Evolutionary conservation across 1,284 basidiomycete genomes (phyloP).

Genomic region (Apiotrichum brassicae): DNA sequence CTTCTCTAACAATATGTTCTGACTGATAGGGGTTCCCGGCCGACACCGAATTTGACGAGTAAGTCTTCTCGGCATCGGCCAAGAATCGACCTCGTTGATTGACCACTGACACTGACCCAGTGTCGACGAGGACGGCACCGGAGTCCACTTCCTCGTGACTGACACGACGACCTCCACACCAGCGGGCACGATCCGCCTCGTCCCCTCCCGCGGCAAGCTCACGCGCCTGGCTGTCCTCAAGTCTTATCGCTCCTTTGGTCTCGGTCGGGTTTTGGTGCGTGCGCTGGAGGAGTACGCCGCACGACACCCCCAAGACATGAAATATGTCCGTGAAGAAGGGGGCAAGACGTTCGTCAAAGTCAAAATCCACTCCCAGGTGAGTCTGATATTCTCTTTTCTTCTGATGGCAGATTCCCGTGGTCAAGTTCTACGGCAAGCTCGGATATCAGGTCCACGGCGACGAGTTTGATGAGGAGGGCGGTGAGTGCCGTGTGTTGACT

Average conservation of each 20-base stretch:
- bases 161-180: constrained; percentile 18
- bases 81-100: too few species aligned
- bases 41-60: constrained; percentile 41
- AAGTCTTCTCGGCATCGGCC: constrained; percentile 1
- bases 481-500: neutral
- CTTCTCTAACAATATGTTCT: too few species aligned
- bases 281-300: constrained; percentile 25
- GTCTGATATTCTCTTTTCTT: neutral
- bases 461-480: constrained; percentile 60
- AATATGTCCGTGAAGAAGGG: constrained; percentile 12
- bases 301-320: constrained; percentile 3
- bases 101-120: neutral
- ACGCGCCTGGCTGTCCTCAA: constrained; percentile 37
- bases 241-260: constrained; percentile 34
- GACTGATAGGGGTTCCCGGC: constrained; percentile 28
- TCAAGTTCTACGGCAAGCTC: constrained; percentile 53
- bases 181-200: constrained; percentile 40
- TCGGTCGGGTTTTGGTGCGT: constrained; percentile 32
- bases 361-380: constrained; percentile 38
- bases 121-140: constrained; percentile 8
- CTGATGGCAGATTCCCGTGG: constrained; percentile 32
- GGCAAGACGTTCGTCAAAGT: constrained; percentile 21
- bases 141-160: constrained; percentile 9
- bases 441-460: constrained; percentile 51
- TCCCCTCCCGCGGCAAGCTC: constrained; percentile 36